A percentile compares a stretch with the other conserved stretches of the same genome.
Evolutionary conservation across 305 asterid genomes (phyloP).

Genomic region (Ajuga reptans): DNA sequence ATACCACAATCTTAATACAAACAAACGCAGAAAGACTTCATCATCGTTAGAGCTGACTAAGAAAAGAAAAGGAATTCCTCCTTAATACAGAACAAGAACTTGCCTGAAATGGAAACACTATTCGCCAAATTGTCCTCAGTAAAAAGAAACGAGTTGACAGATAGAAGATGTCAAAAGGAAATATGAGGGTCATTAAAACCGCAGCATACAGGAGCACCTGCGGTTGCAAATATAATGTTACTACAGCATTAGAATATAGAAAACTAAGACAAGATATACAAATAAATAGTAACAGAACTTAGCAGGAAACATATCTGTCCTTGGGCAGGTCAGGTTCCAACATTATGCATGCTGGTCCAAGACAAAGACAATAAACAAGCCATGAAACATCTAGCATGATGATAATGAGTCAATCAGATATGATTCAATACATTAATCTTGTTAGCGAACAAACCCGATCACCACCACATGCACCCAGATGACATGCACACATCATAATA

Average conservation of each 20-base stretch:
- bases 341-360: conserved; percentile 8
- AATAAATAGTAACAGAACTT: not conserved
- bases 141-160: conserved; percentile 87
- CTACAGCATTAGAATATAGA: conserved; percentile 8
- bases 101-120: conserved; percentile 84
- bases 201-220: conserved; percentile 91
- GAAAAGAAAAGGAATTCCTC: not conserved
- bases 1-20: not conserved
- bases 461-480: not conserved
- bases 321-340: conserved; percentile 7
- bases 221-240: conserved; percentile 27
- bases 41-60: too few relatives aligned
- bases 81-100: conserved; percentile 29
- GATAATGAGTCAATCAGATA: not conserved
- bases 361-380: conserved; percentile 9
- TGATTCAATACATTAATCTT: conserved; percentile 1
- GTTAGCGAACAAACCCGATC: not conserved
- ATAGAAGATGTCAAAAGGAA: conserved; percentile 87
- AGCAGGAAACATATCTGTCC: not conserved
- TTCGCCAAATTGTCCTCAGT: conserved; percentile 83
- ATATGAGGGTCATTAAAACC: conserved; percentile 70
- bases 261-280: not conserved
- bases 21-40: not conserved
- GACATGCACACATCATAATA: not conserved
- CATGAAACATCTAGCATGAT: conserved; percentile 3